These are phyloP conservation scores for Boletus sp. DNA, from an alignment of 1,284 basidiomycete genomes.

Conservation along the genomic window DNA sequence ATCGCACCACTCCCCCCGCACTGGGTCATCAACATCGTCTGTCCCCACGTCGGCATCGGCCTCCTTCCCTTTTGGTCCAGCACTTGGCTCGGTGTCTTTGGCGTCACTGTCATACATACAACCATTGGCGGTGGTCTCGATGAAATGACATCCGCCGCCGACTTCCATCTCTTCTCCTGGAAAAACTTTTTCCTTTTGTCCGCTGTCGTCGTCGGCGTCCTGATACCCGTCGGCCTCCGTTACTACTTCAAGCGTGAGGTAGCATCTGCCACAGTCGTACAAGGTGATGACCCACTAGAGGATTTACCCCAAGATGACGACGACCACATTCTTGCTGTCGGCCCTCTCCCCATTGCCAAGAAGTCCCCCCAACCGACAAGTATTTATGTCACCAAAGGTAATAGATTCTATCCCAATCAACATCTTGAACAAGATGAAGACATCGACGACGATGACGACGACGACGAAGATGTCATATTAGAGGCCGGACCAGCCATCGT, in stretches of 20 bases:
- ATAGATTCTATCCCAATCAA: conserved; percentile 40
- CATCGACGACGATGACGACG: conserved; percentile 36
- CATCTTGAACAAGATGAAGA: conserved; percentile 36
- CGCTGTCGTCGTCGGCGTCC: conserved; percentile 84
- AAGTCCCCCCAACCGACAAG: conserved; percentile 37
- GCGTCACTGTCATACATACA: conserved; percentile 91
- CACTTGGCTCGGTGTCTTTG: conserved; percentile 89
- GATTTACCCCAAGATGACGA: conserved; percentile 37
- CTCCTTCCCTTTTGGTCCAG: conserved; percentile 86
- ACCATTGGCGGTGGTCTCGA: conserved; percentile 94
- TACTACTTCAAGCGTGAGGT: conserved; percentile 67
- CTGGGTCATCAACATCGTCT: conserved; percentile 93
- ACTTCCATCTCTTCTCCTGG: conserved; percentile 91
- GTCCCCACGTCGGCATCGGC: conserved; percentile 91
- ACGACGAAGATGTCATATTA: conserved; percentile 57
- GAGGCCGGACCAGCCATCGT: conserved; percentile 62
- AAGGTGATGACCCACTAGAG: conserved; percentile 32
- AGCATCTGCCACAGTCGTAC: conserved; percentile 47
- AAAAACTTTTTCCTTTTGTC: conserved; percentile 81
- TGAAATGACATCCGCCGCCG: conserved; percentile 89
- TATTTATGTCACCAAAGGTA: conserved; percentile 37
- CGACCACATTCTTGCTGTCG: conserved; percentile 52
- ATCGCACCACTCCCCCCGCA: conserved; percentile 97
- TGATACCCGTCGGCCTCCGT: conserved; percentile 88
- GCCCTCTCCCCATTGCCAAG: conserved; percentile 41